A percentile compares a stretch with the other conserved stretches of the same genome.
phyloP scores from a whole-genome alignment of 75 land plant genomes.

The Sequoia sempervirens region DNA sequence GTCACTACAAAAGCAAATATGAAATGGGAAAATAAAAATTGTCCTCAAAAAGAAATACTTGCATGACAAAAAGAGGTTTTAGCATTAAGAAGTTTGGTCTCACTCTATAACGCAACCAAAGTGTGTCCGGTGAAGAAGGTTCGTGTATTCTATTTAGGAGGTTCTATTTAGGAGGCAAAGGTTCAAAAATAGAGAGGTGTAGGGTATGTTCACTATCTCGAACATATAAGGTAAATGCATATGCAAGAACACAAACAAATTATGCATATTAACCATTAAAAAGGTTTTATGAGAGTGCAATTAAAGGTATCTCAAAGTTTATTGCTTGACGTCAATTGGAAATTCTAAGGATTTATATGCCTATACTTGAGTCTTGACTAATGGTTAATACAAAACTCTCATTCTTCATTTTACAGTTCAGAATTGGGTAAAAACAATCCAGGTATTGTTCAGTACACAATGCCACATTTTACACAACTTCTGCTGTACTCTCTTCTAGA shows the following conservation, averaged over 20 bases:
- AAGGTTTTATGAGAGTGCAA: background rate
- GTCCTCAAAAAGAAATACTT: background rate
- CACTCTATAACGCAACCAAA: too few species aligned
- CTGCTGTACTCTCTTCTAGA: background rate
- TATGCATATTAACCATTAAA: too few species aligned
- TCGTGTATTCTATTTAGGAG: too few species aligned
- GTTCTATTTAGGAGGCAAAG: too few species aligned
- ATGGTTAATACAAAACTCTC: background rate
- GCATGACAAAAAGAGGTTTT: background rate
- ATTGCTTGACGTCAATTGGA: background rate
- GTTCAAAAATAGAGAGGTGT: background rate
- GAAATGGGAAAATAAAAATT: background rate
- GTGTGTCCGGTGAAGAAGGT: too few species aligned
- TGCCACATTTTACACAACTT: background rate
- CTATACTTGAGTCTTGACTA: background rate
- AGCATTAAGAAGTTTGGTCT: background rate
- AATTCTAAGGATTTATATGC: background rate
- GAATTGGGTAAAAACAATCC: background rate
- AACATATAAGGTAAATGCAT: background rate
- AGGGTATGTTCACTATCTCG: background rate
- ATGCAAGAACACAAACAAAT: background rate
- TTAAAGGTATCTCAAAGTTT: background rate
- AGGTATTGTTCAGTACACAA: background rate
- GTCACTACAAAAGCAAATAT: too few species aligned
- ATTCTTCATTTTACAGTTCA: background rate